Evolutionary conservation across 768 basidiomycete genomes (phyloP), one percentile per base, ranked within the genome.

Genomic region (Tephrocybe sp.): DNA sequence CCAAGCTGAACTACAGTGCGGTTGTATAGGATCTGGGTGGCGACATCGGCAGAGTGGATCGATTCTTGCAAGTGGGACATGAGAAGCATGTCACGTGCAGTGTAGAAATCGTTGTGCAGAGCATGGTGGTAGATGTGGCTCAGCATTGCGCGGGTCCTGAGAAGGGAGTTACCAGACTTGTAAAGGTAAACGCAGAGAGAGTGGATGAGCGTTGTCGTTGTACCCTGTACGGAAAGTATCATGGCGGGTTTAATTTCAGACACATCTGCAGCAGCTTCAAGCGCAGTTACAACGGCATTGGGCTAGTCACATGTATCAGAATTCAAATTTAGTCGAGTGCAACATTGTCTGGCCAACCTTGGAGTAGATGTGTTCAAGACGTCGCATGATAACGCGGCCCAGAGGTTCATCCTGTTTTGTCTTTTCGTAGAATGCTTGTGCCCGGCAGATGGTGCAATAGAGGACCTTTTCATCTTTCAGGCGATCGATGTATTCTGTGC

Each of bases 51-150:
- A 33, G 93, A 92, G 65, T 93, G 89, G 62, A 98, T 89, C 1
- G 93, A 90, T 67, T 98, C 95, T 69, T 98, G 96, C 44, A 99
- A 80, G 68, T 98, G 97, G 4, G 95, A 98, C 97, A 99, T 98
- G 54, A 99, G 76, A 32, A 99, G 73, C 90, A 98, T 95, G 72
- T 99, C 97, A 24, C 97, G 90, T 9, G 97, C 90, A 23, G 91
- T 93, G 74, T 97, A 83, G 75, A 93, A 99, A 64, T 96, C 89
- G 61, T 98, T 97, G 68, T 95, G 93, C 25, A 97, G 81, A 23
- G 96, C 97, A 64, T 94, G 86, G 69, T 98, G 95, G 69, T 94
- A 99, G 65, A 98, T 93, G 67, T 99, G 97, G 63, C 88, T 88
- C 46, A 99, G 85, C 86, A 99, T 96, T 7, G 97, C 96, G 55